Evolutionary conservation across 1,284 basidiomycete species (phyloP).

Genomic region (Phaffia rhodozyma): DNA sequence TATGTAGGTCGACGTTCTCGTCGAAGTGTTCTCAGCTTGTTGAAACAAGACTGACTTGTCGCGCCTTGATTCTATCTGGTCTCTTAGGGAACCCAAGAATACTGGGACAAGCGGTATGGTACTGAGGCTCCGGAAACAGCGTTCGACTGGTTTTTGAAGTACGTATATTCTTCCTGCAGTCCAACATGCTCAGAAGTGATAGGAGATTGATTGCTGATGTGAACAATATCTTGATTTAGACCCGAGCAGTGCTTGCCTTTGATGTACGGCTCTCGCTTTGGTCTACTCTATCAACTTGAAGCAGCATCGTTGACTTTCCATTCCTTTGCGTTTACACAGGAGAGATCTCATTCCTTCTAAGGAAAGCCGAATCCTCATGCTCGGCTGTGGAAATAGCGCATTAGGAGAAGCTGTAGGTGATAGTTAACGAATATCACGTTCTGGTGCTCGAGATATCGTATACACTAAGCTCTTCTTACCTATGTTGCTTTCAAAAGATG

Average conservation of each 20-base stretch:
- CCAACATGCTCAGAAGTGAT: no score
- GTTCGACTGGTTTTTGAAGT: slow-evolving; percentile 53
- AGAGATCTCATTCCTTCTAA: slow-evolving; percentile 51
- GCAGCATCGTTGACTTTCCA: neutral
- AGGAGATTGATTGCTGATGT: no score
- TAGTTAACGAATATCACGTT: neutral
- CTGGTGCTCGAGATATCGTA: neutral
- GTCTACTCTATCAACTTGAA: slow-evolving; percentile 38
- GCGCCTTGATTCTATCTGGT: no score
- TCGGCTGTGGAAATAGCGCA: slow-evolving; percentile 81
- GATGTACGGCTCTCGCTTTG: slow-evolving; percentile 23
- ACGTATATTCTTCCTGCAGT: no score
- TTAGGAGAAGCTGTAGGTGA: slow-evolving; percentile 38
- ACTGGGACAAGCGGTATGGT: slow-evolving; percentile 57
- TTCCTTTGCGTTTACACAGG: neutral
- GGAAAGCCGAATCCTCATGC: slow-evolving; percentile 59
- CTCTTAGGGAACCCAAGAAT: neutral
- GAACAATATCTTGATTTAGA: slow-evolving; percentile 3
- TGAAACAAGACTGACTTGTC: no score
- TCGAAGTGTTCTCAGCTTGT: no score
- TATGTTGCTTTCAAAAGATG: slow-evolving; percentile 46
- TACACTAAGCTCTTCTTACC: neutral
- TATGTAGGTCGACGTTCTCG: no score
- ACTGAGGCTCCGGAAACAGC: slow-evolving; percentile 46
- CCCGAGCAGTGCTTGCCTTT: slow-evolving; percentile 33